phyloP scores from a whole-genome alignment of 2,329 filamentous ascomycete species.

The Ophiostoma populinum region DNA sequence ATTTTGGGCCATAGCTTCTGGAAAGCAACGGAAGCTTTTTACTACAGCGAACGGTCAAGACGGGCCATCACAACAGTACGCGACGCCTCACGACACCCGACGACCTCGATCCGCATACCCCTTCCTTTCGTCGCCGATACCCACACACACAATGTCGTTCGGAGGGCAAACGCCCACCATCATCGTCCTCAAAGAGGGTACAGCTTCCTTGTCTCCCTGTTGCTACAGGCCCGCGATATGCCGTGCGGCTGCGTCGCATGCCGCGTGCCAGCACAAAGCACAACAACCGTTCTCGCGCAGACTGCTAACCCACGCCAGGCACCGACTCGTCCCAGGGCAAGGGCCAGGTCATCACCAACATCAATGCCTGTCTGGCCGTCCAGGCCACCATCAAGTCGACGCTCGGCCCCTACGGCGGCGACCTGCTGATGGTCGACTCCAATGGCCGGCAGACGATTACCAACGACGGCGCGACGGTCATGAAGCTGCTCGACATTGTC shows the following conservation, averaged over 20 bases:
- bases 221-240: not conserved
- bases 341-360: slow-evolving; percentile 92
- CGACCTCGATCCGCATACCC: not conserved
- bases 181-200: slow-evolving; percentile 93
- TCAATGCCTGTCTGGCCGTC: slow-evolving; percentile 93
- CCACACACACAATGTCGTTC: slow-evolving; percentile 58
- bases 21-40: slow-evolving; percentile 2
- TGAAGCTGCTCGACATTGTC: slow-evolving; percentile 98
- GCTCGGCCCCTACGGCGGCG: slow-evolving; percentile 88
- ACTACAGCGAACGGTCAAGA: slow-evolving; percentile 2
- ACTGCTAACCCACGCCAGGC: slow-evolving; percentile 43
- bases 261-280: too few relatives aligned
- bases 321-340: slow-evolving; percentile 96
- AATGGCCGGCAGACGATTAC: slow-evolving; percentile 96
- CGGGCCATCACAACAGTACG: not conserved
- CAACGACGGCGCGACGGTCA: slow-evolving; percentile 96
- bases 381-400: slow-evolving; percentile 93
- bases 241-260: too few relatives aligned
- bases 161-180: slow-evolving; percentile 95
- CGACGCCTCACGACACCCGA: not conserved
- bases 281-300: too few relatives aligned
- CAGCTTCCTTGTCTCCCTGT: slow-evolving; percentile 6
- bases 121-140: not conserved
- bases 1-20: slow-evolving; percentile 1
- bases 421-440: slow-evolving; percentile 85